Conservation (phyloP, 768 basidiomycete species). For the Fomitopsis serialis region DNA sequence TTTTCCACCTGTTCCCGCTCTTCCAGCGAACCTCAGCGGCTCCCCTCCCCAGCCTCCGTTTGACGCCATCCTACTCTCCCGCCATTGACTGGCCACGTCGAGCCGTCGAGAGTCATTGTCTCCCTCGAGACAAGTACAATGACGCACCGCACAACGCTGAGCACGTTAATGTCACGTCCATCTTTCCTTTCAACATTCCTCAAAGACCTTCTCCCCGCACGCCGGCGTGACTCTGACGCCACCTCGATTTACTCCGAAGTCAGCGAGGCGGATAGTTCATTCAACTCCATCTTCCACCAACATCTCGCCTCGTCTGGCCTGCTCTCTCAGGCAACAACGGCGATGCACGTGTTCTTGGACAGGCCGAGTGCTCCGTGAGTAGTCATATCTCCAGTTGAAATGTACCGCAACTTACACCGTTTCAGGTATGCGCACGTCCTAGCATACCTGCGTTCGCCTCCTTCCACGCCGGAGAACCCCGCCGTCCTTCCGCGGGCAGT, state of each 20-base stretch:
- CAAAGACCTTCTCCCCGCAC: slow-evolving; percentile 23
- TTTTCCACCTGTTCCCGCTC: slow-evolving; percentile 40
- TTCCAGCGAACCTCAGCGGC: slow-evolving; percentile 40
- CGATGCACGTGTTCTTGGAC: slow-evolving; percentile 73
- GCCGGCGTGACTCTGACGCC: slow-evolving; percentile 31
- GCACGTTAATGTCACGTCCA: slow-evolving; percentile 62
- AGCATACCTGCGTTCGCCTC: slow-evolving; percentile 60
- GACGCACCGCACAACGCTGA: slow-evolving; percentile 60
- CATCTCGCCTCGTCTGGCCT: slow-evolving; percentile 61
- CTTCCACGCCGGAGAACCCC: slow-evolving; percentile 38
- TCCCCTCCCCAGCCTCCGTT: slow-evolving; percentile 54
- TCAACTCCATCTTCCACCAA: slow-evolving; percentile 51
- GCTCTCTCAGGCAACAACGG: slow-evolving; percentile 37
- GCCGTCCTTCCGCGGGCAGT: slow-evolving; percentile 56
- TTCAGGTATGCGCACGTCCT: slow-evolving; percentile 67
- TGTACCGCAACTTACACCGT: background rate
- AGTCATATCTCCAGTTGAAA: background rate
- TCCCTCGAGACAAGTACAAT: slow-evolving; percentile 70
- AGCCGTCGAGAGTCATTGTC: slow-evolving; percentile 60
- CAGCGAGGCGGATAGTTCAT: slow-evolving; percentile 38
- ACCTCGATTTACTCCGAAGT: slow-evolving; percentile 54
- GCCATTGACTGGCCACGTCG: slow-evolving; percentile 39
- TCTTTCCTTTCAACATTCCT: slow-evolving; percentile 50
- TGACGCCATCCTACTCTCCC: slow-evolving; percentile 53
- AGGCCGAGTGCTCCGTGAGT: slow-evolving; percentile 76